These are phyloP conservation scores for Fusarium verrucosum DNA, from an alignment of 2,329 filamentous ascomycete genomes.

Conservation along the genomic window DNA sequence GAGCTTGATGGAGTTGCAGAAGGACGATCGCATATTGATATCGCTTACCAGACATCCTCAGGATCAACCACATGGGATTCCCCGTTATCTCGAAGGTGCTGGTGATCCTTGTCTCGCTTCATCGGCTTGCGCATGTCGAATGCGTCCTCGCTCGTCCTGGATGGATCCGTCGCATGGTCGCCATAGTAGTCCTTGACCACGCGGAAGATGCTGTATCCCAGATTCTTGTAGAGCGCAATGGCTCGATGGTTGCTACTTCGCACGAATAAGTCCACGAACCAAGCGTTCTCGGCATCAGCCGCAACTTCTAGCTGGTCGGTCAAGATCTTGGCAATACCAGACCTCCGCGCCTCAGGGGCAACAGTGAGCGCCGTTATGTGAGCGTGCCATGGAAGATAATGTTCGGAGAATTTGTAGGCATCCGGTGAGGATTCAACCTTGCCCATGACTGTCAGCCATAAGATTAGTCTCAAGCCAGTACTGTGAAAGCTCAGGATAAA, in stretches of 20 bases:
- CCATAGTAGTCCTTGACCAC: constrained; percentile 93
- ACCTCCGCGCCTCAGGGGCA: constrained; percentile 82
- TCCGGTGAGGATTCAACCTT: constrained; percentile 91
- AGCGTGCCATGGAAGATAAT: constrained; percentile 99
- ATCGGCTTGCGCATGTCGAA: constrained; percentile 97
- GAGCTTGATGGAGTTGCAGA: constrained; percentile 56
- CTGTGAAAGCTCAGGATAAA: constrained; percentile 1
- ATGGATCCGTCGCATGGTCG: constrained; percentile 76
- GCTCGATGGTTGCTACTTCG: constrained; percentile 87
- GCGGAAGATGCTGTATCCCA: constrained; percentile 92
- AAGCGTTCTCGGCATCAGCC: constrained; percentile 83
- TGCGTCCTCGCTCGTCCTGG: constrained; percentile 79
- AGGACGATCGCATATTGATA: constrained; percentile 4
- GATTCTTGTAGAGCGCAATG: constrained; percentile 85
- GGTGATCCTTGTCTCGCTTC: constrained; percentile 77
- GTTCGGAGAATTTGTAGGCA: constrained; percentile 76
- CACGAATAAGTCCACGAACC: constrained; percentile 97
- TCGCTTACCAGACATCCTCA: constrained; percentile 80
- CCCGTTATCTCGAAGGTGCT: constrained; percentile 83
- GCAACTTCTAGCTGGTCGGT: constrained; percentile 83
- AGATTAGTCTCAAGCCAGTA: constrained; percentile 38
- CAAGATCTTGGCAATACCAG: constrained; percentile 86
- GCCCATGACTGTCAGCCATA: constrained; percentile 82
- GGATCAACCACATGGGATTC: constrained; percentile 81
- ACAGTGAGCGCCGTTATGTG: constrained; percentile 97